A percentile compares a stretch with the other conserved stretches of the same genome.
phyloP scores from a whole-genome alignment of 768 basidiomycete genomes.

The Tylopilus intermedius region DNA sequence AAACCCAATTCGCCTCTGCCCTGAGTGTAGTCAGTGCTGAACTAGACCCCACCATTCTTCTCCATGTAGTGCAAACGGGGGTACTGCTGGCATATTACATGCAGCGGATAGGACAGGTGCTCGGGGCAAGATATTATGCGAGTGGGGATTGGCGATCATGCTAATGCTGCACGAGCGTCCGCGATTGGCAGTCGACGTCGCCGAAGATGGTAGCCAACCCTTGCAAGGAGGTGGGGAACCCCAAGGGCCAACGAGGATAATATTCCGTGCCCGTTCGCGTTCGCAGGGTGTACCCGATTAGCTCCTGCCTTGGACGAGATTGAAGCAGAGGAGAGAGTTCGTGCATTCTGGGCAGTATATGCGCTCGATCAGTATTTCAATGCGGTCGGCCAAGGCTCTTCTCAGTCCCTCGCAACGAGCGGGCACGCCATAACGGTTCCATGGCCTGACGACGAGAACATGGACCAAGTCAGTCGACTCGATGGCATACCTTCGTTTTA shows the following conservation, averaged over 20 bases:
- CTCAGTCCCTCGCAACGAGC: slow-evolving; percentile 19
- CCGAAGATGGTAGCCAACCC: slow-evolving; percentile 1
- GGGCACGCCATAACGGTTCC: slow-evolving; percentile 34
- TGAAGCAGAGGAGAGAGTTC: slow-evolving; percentile 36
- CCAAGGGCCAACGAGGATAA: not conserved
- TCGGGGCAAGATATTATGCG: slow-evolving; percentile 58
- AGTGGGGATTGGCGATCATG: slow-evolving; percentile 42
- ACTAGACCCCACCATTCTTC: slow-evolving; percentile 34
- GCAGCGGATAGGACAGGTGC: slow-evolving; percentile 50
- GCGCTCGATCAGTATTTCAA: slow-evolving; percentile 32
- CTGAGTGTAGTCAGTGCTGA: slow-evolving; percentile 36
- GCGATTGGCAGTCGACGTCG: not conserved
- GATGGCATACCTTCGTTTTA: too few relatives aligned
- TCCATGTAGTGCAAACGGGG: slow-evolving; percentile 57
- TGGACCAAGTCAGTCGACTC: slow-evolving; percentile 9
- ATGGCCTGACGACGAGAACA: slow-evolving; percentile 34
- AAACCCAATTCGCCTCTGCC: slow-evolving; percentile 42
- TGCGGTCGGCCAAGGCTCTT: slow-evolving; percentile 23
- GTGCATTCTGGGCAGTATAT: slow-evolving; percentile 38
- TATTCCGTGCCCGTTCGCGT: slow-evolving; percentile 3
- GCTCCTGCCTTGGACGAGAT: slow-evolving; percentile 27
- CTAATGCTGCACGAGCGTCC: slow-evolving; percentile 40
- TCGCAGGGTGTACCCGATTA: slow-evolving; percentile 20
- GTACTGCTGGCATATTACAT: slow-evolving; percentile 65
- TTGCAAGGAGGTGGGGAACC: not conserved